Evolutionary conservation across 495 filamentous ascomycete genomes (phyloP).

Genomic region (Halenospora varia): DNA sequence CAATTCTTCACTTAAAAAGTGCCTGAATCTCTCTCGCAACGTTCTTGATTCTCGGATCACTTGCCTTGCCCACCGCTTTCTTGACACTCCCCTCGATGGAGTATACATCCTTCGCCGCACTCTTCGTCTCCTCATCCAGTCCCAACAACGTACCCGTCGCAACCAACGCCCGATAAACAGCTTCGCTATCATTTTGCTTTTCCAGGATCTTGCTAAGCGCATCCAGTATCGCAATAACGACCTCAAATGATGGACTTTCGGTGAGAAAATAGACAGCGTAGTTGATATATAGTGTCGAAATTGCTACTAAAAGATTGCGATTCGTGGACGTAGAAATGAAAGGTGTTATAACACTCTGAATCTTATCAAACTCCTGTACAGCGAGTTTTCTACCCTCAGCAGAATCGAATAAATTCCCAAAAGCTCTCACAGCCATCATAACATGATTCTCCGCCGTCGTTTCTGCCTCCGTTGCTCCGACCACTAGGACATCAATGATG

Average conservation of each 20-base stretch:
- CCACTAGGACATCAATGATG: slow-evolving; percentile 57
- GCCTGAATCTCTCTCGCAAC: slow-evolving; percentile 55
- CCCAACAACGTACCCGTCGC: slow-evolving; percentile 73
- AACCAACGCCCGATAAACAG: slow-evolving; percentile 76
- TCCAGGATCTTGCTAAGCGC: slow-evolving; percentile 58
- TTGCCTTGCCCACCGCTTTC: slow-evolving; percentile 38
- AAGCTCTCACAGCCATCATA: slow-evolving; percentile 78
- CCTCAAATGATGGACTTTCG: slow-evolving; percentile 40
- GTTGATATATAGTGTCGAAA: slow-evolving; percentile 83
- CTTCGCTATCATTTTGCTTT: slow-evolving; percentile 71
- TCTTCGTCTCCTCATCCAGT: slow-evolving; percentile 43
- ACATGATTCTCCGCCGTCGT: slow-evolving; percentile 62
- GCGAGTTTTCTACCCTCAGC: slow-evolving; percentile 62
- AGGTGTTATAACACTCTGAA: slow-evolving; percentile 46
- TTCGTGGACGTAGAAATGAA: slow-evolving; percentile 53
- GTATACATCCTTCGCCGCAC: slow-evolving; percentile 44
- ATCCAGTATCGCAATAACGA: slow-evolving; percentile 55
- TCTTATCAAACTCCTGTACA: slow-evolving; percentile 52
- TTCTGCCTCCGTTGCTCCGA: slow-evolving; percentile 37
- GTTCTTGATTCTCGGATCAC: slow-evolving; percentile 54
- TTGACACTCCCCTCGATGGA: slow-evolving; percentile 36
- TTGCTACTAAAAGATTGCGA: slow-evolving; percentile 74
- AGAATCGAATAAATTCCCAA: slow-evolving; percentile 86
- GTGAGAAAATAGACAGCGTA: slow-evolving; percentile 56
- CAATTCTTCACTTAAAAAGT: slow-evolving; percentile 34